Conservation (phyloP, 2,329 filamentous ascomycete genomes). For the Pestalotiopsis sp. region DNA sequence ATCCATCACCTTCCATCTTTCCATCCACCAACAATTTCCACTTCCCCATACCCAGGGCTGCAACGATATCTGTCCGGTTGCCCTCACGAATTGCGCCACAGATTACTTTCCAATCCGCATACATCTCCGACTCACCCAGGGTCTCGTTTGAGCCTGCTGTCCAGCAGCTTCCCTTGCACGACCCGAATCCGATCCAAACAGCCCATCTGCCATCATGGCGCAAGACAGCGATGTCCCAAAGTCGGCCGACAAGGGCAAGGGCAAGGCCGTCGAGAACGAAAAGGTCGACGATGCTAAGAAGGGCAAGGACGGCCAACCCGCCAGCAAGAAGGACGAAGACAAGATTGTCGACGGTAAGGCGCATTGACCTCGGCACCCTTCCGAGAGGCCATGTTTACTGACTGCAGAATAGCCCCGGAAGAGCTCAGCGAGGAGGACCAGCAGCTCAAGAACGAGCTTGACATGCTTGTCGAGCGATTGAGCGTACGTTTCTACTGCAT, state of each 20-base stretch:
- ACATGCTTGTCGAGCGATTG: conserved; percentile 96
- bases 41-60: neutral
- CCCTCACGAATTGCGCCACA: neutral
- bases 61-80: neutral
- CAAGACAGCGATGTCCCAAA: conserved; percentile 88
- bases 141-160: neutral
- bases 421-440: conserved; percentile 98
- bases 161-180: neutral
- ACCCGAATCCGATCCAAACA: conserved; percentile 8
- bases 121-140: neutral
- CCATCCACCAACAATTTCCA: conserved; percentile 15
- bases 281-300: conserved; percentile 43
- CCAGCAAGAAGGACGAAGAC: conserved; percentile 80
- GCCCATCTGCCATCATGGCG: conserved; percentile 69
- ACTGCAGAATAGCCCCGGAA: conserved; percentile 58
- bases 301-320: conserved; percentile 68
- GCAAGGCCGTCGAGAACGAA: conserved; percentile 66
- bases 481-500: conserved; percentile 58
- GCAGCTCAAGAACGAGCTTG: conserved; percentile 95
- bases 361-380: conserved; percentile 17
- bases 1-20: conserved; percentile 19
- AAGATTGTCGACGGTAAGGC: conserved; percentile 48
- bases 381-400: conserved; percentile 31
- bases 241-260: conserved; percentile 92
- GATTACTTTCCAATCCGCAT: neutral